Evolutionary conservation across 2,329 filamentous ascomycete genomes (phyloP).

Genomic region (Xylariaceae sp.): DNA sequence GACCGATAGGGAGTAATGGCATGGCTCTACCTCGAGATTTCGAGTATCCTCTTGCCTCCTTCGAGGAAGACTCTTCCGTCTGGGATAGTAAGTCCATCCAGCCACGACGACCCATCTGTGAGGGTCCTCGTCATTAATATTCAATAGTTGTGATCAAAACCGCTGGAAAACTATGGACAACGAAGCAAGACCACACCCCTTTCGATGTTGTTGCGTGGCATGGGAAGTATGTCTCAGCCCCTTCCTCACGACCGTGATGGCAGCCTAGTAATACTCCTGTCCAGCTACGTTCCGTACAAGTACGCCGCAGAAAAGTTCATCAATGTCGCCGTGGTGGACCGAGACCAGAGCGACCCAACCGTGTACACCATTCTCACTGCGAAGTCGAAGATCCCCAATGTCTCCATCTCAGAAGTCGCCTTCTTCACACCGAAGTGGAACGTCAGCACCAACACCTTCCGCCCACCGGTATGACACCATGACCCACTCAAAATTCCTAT

Average conservation of each 20-base stretch:
- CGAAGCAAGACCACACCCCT: slow-evolving; percentile 56
- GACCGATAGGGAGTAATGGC: slow-evolving; percentile 60
- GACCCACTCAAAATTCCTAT: not conserved
- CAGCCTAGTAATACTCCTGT: too few relatives aligned
- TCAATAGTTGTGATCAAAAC: slow-evolving; percentile 52
- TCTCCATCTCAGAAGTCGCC: slow-evolving; percentile 56
- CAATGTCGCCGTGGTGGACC: slow-evolving; percentile 52
- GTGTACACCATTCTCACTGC: slow-evolving; percentile 59
- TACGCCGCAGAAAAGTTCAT: slow-evolving; percentile 50
- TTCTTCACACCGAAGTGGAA: slow-evolving; percentile 62
- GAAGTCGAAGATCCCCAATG: slow-evolving; percentile 46
- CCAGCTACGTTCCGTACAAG: slow-evolving; percentile 35
- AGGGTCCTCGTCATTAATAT: not conserved
- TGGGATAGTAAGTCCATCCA: slow-evolving; percentile 13
- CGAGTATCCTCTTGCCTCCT: slow-evolving; percentile 52
- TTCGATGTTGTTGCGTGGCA: slow-evolving; percentile 67
- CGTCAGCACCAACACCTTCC: slow-evolving; percentile 52
- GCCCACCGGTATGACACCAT: slow-evolving; percentile 36
- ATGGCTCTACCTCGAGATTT: slow-evolving; percentile 63
- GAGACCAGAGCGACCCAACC: slow-evolving; percentile 59
- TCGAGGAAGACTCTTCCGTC: slow-evolving; percentile 31
- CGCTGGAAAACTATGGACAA: slow-evolving; percentile 53
- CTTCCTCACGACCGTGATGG: too few relatives aligned
- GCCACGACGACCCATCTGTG: slow-evolving; percentile 1
- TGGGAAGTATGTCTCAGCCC: slow-evolving; percentile 47